Conservation (phyloP, 73 alveolate species). For the Durusdinium trenchii region DNA sequence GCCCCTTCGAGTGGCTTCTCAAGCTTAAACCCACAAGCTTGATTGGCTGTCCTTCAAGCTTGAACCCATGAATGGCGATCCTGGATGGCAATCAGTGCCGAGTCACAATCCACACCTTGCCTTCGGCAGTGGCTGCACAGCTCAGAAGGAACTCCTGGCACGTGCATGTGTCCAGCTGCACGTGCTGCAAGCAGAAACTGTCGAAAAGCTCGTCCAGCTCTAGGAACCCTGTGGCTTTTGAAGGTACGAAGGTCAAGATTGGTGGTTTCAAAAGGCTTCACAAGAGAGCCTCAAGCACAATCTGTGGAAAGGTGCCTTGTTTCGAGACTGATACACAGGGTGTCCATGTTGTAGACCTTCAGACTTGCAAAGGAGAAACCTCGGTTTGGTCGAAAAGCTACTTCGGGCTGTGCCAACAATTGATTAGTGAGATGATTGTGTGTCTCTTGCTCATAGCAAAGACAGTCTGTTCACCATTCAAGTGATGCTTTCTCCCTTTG, state of each 20-base stretch:
- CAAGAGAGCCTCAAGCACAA: not conserved
- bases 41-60: no score
- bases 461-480: no score
- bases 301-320: not conserved
- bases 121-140: slow-evolving; percentile 16
- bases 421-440: no score
- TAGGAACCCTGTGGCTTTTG: not conserved
- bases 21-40: no score
- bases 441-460: no score
- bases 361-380: slow-evolving; percentile 55
- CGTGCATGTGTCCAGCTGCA: not conserved
- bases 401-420: no score
- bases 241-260: no score
- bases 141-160: slow-evolving; percentile 49
- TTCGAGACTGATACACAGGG: slow-evolving; percentile 56
- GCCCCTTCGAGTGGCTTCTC: no score
- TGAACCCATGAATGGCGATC: no score
- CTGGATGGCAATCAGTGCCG: slow-evolving; percentile 22
- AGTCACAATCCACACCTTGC: slow-evolving; percentile 19
- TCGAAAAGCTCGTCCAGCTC: not conserved
- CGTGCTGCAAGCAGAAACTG: not conserved
- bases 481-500: no score
- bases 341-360: slow-evolving; percentile 55
- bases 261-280: not conserved
- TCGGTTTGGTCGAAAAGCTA: no score